phyloP scores from a whole-genome alignment of 1,139 yeast species.

The Hemisphaericaspora subhashii region DNA sequence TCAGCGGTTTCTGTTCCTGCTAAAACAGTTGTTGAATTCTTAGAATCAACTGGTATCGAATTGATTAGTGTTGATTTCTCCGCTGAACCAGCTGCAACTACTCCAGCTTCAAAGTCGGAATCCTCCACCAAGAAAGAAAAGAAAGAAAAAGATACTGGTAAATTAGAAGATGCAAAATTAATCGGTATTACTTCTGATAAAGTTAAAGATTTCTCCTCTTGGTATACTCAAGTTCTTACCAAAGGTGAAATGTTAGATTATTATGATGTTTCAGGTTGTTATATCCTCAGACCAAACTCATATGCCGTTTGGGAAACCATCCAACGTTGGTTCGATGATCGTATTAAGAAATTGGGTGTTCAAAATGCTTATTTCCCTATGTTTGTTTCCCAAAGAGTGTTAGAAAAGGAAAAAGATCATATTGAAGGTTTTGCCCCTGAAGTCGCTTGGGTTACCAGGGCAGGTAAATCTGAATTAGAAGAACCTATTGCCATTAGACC shows the following conservation, averaged over 20 bases:
- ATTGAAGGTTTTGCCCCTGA: slow-evolving; percentile 99
- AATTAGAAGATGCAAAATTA: slow-evolving; percentile 83
- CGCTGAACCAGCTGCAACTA: slow-evolving; percentile 42
- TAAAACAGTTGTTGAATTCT: slow-evolving; percentile 49
- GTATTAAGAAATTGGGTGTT: slow-evolving; percentile 86
- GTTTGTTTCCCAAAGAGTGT: slow-evolving; percentile 90
- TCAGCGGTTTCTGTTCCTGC: slow-evolving; percentile 59
- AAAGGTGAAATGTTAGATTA: slow-evolving; percentile 98
- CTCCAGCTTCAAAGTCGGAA: slow-evolving; percentile 34
- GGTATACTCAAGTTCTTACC: slow-evolving; percentile 95
- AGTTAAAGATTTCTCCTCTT: slow-evolving; percentile 85
- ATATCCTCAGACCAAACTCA: slow-evolving; percentile 95
- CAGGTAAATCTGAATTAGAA: slow-evolving; percentile 90
- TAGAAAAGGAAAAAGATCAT: slow-evolving; percentile 98
- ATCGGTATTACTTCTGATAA: slow-evolving; percentile 97
- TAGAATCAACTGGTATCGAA: slow-evolving; percentile 60
- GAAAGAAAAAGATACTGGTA: slow-evolving; percentile 48
- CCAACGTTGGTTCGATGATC: slow-evolving; percentile 79
- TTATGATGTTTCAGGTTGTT: slow-evolving; percentile 98
- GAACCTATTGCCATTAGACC: slow-evolving; percentile 99
- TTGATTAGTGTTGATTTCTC: slow-evolving; percentile 58
- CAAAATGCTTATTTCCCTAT: slow-evolving; percentile 96
- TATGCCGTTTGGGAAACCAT: slow-evolving; percentile 94
- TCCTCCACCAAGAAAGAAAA: slow-evolving; percentile 28
- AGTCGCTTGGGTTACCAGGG: slow-evolving; percentile 99